A percentile compares a stretch with the other conserved stretches of the same genome.
Evolutionary conservation across 306 rosid species (phyloP).

Genomic region (Lagenaria siceraria): DNA sequence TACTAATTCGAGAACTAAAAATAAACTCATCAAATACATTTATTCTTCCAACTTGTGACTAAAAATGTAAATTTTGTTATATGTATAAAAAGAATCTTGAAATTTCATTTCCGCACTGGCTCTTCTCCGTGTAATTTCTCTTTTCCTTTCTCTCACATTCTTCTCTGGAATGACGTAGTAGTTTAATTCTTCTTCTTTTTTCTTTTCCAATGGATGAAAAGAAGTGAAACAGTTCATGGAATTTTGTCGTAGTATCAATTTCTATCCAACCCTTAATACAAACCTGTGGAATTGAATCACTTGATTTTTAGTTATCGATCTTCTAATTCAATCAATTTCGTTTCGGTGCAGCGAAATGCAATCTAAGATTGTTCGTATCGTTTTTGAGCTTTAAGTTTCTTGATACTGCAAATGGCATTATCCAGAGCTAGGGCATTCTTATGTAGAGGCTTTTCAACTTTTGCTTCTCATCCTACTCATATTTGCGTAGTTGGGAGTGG

Average conservation of each 20-base stretch:
- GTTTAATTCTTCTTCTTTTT: background rate
- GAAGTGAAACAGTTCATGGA: background rate
- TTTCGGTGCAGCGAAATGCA: background rate
- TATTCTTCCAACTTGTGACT: too few species aligned
- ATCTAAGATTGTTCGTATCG: background rate
- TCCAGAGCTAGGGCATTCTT: slow-evolving; percentile 26
- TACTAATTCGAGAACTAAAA: too few species aligned
- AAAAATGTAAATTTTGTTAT: too few species aligned
- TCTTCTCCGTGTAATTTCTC: too few species aligned
- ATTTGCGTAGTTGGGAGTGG: slow-evolving; percentile 92
- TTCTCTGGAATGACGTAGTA: background rate
- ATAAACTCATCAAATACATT: too few species aligned
- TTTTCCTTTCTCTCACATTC: too few species aligned
- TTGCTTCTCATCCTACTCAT: slow-evolving; percentile 34
- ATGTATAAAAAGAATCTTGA: too few species aligned
- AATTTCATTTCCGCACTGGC: too few species aligned
- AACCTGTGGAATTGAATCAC: background rate
- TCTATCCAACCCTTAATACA: background rate
- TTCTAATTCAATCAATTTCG: background rate
- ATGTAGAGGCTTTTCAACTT: slow-evolving; percentile 38
- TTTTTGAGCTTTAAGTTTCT: background rate
- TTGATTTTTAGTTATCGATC: background rate
- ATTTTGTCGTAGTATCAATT: background rate
- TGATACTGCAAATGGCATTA: slow-evolving; percentile 19
- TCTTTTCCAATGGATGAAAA: background rate